Conservation (phyloP, 768 basidiomycete species). For the Serendipita sp. region DNA sequence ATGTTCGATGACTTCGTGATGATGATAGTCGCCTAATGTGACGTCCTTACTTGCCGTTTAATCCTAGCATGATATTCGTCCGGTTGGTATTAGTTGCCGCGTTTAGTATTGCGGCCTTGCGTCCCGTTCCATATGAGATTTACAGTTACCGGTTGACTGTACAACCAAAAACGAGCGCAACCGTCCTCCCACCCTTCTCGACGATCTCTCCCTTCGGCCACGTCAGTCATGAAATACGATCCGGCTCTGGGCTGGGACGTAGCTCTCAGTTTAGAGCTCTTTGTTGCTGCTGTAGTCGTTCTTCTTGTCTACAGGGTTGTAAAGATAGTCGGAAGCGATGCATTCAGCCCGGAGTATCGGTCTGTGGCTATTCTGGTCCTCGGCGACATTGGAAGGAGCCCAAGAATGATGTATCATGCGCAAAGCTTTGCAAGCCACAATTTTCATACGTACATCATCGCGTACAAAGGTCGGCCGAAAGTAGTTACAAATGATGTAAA, state of each 20-base stretch:
- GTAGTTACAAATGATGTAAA: no score
- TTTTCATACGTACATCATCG: conserved; percentile 68
- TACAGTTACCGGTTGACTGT: no score
- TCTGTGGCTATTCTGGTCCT: conserved; percentile 84
- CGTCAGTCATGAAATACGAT: conserved; percentile 3
- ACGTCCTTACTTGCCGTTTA: no score
- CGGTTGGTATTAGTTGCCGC: no score
- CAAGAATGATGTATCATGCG: conserved; percentile 98
- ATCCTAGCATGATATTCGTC: no score
- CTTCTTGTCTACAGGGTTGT: neutral
- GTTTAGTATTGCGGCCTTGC: no score
- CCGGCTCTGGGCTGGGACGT: conserved; percentile 4
- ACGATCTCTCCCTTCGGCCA: neutral
- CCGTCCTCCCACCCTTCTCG: no score
- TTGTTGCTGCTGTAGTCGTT: neutral
- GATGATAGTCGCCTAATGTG: neutral
- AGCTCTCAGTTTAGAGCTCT: neutral
- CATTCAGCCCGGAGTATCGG: conserved; percentile 20
- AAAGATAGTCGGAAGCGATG: neutral
- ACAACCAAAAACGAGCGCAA: no score
- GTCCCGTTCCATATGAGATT: neutral
- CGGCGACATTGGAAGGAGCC: conserved; percentile 90
- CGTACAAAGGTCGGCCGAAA: conserved; percentile 54
- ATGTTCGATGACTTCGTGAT: neutral
- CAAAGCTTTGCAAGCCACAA: conserved; percentile 73